A percentile compares a stretch with the other conserved stretches of the same genome.
These are phyloP conservation scores for Amylocystis lapponica DNA, from an alignment of 768 basidiomycete species.

Conservation along the genomic window DNA sequence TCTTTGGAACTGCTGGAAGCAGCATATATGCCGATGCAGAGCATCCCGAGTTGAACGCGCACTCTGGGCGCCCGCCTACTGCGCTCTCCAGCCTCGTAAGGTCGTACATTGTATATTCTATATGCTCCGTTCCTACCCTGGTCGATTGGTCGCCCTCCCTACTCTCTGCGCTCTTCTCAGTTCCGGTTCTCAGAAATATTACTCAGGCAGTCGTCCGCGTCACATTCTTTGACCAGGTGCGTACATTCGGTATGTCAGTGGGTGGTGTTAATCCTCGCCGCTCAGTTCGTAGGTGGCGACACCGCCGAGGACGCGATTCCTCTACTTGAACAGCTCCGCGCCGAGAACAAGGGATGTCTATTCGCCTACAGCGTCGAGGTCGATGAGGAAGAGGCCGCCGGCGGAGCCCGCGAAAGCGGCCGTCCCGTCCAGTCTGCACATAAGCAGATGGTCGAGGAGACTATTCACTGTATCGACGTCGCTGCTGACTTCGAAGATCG, in stretches of 20 bases:
- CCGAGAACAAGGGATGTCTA: slow-evolving; percentile 65
- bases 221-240: slow-evolving; percentile 84
- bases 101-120: slow-evolving; percentile 75
- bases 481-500: slow-evolving; percentile 76
- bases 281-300: slow-evolving; percentile 86
- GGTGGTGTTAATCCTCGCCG: not conserved
- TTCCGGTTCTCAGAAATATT: slow-evolving; percentile 52
- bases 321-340: slow-evolving; percentile 54
- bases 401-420: slow-evolving; percentile 11
- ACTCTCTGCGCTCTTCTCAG: slow-evolving; percentile 51
- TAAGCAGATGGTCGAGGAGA: slow-evolving; percentile 68
- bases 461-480: slow-evolving; percentile 68
- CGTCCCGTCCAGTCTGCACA: slow-evolving; percentile 35
- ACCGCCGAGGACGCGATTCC: slow-evolving; percentile 65
- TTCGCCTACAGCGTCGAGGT: slow-evolving; percentile 88
- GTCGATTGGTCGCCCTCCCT: slow-evolving; percentile 72
- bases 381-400: slow-evolving; percentile 50
- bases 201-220: slow-evolving; percentile 64
- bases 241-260: slow-evolving; percentile 8
- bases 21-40: slow-evolving; percentile 21
- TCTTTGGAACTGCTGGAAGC: slow-evolving; percentile 8
- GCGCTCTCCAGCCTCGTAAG: slow-evolving; percentile 43
- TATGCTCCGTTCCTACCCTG: slow-evolving; percentile 70
- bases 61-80: slow-evolving; percentile 5
- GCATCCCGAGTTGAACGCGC: not conserved